A percentile compares a stretch with the other conserved stretches of the same genome.
phyloP scores from a whole-genome alignment of 805 yeast species.

The Spathaspora boniae region DNA sequence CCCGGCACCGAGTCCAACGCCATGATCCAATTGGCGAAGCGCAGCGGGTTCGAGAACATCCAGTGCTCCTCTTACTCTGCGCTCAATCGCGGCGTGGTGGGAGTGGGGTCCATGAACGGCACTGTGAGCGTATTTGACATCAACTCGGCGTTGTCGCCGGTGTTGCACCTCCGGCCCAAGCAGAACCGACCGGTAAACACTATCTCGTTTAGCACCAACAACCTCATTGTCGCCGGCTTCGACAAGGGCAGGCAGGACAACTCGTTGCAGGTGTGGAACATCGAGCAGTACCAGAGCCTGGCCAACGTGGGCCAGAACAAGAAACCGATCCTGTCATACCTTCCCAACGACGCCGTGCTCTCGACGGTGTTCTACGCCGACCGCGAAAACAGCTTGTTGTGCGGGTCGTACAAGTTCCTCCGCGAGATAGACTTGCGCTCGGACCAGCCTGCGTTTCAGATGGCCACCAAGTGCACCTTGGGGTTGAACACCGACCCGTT shows the following conservation, averaged over 20 bases:
- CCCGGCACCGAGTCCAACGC: conserved; percentile 51
- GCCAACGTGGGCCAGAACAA: conserved; percentile 48
- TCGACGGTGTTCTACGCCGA: conserved; percentile 67
- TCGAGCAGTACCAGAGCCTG: conserved; percentile 52
- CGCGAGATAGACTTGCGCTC: conserved; percentile 74
- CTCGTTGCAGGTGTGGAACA: conserved; percentile 77
- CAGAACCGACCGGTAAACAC: conserved; percentile 75
- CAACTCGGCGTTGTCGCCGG: conserved; percentile 29
- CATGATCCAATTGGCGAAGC: conserved; percentile 47
- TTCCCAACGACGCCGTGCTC: conserved; percentile 71
- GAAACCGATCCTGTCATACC: conserved; percentile 52
- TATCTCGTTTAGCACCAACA: conserved; percentile 59
- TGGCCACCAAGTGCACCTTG: conserved; percentile 69
- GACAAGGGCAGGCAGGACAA: conserved; percentile 76
- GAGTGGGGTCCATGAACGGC: conserved; percentile 76
- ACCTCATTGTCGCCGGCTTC: conserved; percentile 70
- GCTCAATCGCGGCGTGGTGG: conserved; percentile 53
- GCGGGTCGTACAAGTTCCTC: conserved; percentile 73
- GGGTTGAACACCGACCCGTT: conserved; percentile 69
- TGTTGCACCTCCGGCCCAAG: conserved; percentile 50
- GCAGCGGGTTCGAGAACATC: conserved; percentile 64
- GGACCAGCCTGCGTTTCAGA: conserved; percentile 63
- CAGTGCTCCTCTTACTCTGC: conserved; percentile 65
- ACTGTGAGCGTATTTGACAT: conserved; percentile 61
- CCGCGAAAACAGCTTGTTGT: conserved; percentile 51